Conservation (phyloP, 1,139 yeast species). For the Pichia sp. region DNA sequence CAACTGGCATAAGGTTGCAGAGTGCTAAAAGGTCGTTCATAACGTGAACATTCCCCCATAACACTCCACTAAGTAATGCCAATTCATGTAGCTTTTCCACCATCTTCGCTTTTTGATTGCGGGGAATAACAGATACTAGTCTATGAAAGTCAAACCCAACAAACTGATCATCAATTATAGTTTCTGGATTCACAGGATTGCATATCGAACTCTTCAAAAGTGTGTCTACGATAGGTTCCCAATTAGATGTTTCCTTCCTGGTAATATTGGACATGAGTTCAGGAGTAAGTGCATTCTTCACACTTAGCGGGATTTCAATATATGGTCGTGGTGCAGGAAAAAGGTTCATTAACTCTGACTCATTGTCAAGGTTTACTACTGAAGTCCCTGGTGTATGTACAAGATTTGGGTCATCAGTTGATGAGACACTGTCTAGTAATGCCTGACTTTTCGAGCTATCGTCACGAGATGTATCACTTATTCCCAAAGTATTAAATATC, state of each 20-base stretch:
- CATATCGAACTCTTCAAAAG: slow-evolving; percentile 23
- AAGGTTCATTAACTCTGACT: slow-evolving; percentile 16
- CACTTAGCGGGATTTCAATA: slow-evolving; percentile 34
- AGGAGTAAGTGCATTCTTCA: slow-evolving; percentile 41
- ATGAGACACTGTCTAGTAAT: too few species aligned
- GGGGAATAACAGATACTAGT: slow-evolving; percentile 42
- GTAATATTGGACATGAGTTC: slow-evolving; percentile 38
- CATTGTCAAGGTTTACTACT: too few species aligned
- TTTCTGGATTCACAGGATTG: slow-evolving; percentile 1
- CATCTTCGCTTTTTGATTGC: slow-evolving; percentile 28
- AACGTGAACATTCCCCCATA: slow-evolving; percentile 31
- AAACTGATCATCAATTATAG: slow-evolving; percentile 29
- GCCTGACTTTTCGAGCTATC: too few species aligned
- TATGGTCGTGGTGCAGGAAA: slow-evolving; percentile 23
- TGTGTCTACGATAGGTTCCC: slow-evolving; percentile 47
- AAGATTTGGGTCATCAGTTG: too few species aligned
- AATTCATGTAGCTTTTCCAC: slow-evolving; percentile 34
- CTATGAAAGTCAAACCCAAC: slow-evolving; percentile 32
- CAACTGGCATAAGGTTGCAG: slow-evolving; percentile 9
- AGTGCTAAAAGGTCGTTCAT: slow-evolving; percentile 32
- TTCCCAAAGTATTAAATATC: slow-evolving; percentile 19
- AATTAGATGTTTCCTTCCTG: slow-evolving; percentile 39
- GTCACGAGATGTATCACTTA: too few species aligned
- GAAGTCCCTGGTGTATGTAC: too few species aligned
- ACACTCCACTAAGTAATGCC: slow-evolving; percentile 19